phyloP scores from a whole-genome alignment of 345 rosid species.

The Zanthoxylum bungeanum region DNA sequence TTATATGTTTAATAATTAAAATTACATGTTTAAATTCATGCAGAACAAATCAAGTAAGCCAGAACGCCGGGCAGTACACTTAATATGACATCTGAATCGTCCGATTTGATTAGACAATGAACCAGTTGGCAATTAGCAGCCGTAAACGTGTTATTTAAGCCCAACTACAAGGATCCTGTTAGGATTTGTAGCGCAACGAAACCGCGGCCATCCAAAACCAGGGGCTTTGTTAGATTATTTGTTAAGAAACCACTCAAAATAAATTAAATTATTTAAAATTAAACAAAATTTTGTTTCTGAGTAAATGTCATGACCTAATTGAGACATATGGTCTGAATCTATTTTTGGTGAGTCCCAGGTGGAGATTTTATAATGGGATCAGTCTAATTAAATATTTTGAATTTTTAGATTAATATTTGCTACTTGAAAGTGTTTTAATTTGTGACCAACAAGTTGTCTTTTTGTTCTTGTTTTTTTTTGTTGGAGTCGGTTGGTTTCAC shows the following conservation, averaged over 20 bases:
- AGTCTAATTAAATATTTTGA: background rate
- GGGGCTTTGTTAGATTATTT: background rate
- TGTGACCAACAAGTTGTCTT: no score
- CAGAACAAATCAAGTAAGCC: no score
- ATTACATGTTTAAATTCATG: no score
- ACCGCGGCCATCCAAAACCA: constrained; percentile 6
- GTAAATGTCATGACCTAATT: background rate
- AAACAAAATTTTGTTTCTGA: background rate
- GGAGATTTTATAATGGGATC: background rate
- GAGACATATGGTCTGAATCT: background rate
- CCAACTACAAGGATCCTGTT: background rate
- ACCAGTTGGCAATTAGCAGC: constrained; percentile 3
- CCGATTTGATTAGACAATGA: constrained; percentile 13
- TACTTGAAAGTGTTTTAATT: no score
- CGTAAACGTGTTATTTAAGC: constrained; percentile 11
- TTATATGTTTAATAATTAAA: no score
- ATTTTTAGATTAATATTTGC: no score
- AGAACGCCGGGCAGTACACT: background rate
- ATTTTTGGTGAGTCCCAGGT: background rate
- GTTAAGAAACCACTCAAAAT: background rate
- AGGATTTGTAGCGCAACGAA: background rate
- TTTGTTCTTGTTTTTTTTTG: no score
- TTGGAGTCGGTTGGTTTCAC: no score
- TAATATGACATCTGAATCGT: background rate
- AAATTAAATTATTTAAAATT: background rate